These are phyloP conservation scores for Veloporphyrellus conicus DNA, from an alignment of 1,284 basidiomycete genomes.

Conservation along the genomic window DNA sequence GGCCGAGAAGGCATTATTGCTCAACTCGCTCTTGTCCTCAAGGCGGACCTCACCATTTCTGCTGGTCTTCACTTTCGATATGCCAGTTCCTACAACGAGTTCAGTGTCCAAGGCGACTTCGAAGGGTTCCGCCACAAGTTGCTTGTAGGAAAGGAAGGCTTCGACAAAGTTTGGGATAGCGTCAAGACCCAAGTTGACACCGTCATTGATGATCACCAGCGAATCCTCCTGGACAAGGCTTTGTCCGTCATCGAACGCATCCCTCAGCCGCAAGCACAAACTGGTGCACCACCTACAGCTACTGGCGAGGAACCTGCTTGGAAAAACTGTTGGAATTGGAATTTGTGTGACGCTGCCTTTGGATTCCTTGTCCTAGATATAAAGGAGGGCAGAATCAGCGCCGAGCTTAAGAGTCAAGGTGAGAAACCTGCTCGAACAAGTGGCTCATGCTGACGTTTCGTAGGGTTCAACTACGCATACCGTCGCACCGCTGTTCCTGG, in stretches of 20 bases:
- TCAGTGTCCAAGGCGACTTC: slow-evolving; percentile 86
- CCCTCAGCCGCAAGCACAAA: slow-evolving; percentile 58
- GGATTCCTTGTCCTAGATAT: slow-evolving; percentile 86
- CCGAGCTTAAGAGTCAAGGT: slow-evolving; percentile 92
- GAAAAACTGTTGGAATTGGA: slow-evolving; percentile 99
- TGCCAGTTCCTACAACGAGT: slow-evolving; percentile 95
- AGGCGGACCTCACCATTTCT: slow-evolving; percentile 92
- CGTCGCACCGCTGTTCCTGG: slow-evolving; percentile 63
- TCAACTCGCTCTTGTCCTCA: slow-evolving; percentile 85
- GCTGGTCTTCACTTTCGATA: slow-evolving; percentile 98
- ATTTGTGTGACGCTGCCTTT: slow-evolving; percentile 90
- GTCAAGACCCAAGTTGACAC: slow-evolving; percentile 90
- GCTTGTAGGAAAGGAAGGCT: slow-evolving; percentile 71
- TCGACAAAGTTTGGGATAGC: slow-evolving; percentile 90
- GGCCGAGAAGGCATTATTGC: slow-evolving; percentile 91
- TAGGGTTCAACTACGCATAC: slow-evolving; percentile 95
- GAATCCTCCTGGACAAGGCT: slow-evolving; percentile 85
- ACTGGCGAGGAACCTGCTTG: slow-evolving; percentile 79
- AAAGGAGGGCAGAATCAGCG: slow-evolving; percentile 86
- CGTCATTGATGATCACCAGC: slow-evolving; percentile 90
- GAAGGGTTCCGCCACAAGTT: slow-evolving; percentile 88
- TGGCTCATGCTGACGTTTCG: slow-evolving; percentile 8
- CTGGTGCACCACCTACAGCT: slow-evolving; percentile 50
- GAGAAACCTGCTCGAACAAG: slow-evolving; percentile 17
- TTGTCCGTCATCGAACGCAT: slow-evolving; percentile 80